These are phyloP conservation scores for Zygosaccharomyces bailii DNA, from an alignment of 805 yeast species.

Conservation along the genomic window DNA sequence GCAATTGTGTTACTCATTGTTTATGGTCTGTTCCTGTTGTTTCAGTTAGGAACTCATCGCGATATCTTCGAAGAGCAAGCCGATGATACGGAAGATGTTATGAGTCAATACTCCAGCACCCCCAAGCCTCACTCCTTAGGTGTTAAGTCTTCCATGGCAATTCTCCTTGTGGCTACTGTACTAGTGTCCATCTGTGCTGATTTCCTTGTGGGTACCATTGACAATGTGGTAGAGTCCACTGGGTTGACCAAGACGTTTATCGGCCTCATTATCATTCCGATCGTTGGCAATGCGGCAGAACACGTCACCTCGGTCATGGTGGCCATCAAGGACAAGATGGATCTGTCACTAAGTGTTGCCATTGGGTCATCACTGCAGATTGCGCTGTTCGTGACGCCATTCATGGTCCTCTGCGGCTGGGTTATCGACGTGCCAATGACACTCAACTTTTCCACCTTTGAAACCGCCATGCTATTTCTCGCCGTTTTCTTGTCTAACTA, in stretches of 20 bases:
- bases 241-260: slow-evolving; percentile 93
- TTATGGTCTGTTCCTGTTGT: slow-evolving; percentile 73
- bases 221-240: slow-evolving; percentile 74
- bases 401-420: slow-evolving; percentile 96
- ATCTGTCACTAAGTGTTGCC: slow-evolving; percentile 94
- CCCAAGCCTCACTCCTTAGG: slow-evolving; percentile 42
- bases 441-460: slow-evolving; percentile 85
- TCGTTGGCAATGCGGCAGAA: slow-evolving; percentile 98
- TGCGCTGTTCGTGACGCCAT: slow-evolving; percentile 92
- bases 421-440: slow-evolving; percentile 85
- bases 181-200: slow-evolving; percentile 90
- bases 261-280: slow-evolving; percentile 90
- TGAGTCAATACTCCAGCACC: slow-evolving; percentile 23
- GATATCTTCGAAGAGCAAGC: slow-evolving; percentile 60
- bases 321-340: slow-evolving; percentile 96
- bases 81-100: slow-evolving; percentile 39
- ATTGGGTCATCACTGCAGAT: slow-evolving; percentile 94
- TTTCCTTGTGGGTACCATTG: slow-evolving; percentile 88
- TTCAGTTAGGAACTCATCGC: slow-evolving; percentile 87
- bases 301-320: slow-evolving; percentile 96
- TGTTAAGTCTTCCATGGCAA: slow-evolving; percentile 48
- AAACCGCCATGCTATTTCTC: slow-evolving; percentile 86
- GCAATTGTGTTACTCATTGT: slow-evolving; percentile 72
- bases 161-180: slow-evolving; percentile 63
- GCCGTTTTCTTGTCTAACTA: slow-evolving; percentile 86